Evolutionary conservation across 345 rosid genomes (phyloP).

Genomic region (Eucalyptus sideroxylon): DNA sequence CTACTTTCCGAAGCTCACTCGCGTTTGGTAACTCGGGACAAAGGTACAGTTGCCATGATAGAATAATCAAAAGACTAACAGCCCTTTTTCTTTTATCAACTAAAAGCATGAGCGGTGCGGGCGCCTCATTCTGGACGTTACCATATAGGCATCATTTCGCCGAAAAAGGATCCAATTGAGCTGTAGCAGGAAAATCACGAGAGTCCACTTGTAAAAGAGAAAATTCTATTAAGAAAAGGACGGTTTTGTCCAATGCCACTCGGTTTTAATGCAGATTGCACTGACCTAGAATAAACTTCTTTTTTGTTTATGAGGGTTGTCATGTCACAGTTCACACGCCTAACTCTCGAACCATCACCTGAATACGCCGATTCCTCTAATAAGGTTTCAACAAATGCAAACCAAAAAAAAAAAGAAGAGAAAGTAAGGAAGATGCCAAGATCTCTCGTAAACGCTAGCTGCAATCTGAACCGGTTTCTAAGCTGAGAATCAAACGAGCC

Average conservation of each 20-base stretch:
- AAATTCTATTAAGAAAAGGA: not conserved
- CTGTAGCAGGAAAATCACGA: not conserved
- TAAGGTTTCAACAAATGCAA: too few species aligned
- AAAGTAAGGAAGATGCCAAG: not conserved
- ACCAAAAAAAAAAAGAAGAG: rapidly evolving
- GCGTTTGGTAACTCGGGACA: not conserved
- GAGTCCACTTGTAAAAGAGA: not conserved
- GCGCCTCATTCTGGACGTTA: rapidly evolving
- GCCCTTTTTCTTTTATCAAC: not conserved
- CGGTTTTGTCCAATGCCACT: not conserved
- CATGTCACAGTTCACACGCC: not conserved
- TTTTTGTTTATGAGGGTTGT: not conserved
- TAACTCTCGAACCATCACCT: not conserved
- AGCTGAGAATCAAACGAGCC: not conserved
- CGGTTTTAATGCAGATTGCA: not conserved
- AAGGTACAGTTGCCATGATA: not conserved
- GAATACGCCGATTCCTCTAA: not conserved
- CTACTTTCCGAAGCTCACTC: not conserved
- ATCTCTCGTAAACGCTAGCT: not conserved
- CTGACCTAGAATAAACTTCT: not conserved
- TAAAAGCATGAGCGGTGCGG: not conserved
- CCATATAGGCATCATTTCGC: not conserved
- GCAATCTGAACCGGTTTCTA: not conserved
- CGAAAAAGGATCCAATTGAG: not conserved
- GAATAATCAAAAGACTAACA: not conserved